phyloP scores from a whole-genome alignment of 192 early-diverging fungal genomes.

The Mortierella hygrophila region DNA sequence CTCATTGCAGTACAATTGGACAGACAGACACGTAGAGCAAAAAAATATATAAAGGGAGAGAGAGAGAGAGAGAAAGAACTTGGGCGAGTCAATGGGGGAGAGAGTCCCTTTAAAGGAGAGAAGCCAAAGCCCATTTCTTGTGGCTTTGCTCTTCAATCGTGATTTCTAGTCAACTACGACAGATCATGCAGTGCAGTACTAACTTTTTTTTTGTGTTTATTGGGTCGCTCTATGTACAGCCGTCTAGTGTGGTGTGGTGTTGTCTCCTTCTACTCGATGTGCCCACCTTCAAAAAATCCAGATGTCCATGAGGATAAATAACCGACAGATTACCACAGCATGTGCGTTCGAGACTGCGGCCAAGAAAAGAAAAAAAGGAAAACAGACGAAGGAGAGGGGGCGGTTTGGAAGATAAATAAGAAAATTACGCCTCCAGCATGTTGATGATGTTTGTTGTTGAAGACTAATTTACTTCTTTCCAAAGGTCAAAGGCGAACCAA shows the following conservation, averaged over 20 bases:
- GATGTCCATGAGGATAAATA: neutral
- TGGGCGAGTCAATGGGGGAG: neutral
- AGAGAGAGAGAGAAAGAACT: neutral
- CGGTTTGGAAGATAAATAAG: neutral
- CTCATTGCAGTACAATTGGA: slow-evolving; percentile 18
- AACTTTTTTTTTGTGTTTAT: neutral
- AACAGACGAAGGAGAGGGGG: neutral
- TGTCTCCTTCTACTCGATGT: neutral
- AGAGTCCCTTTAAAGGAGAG: neutral
- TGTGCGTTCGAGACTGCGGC: neutral
- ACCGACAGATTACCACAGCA: neutral
- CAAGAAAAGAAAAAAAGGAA: slow-evolving; percentile 11
- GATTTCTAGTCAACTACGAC: neutral
- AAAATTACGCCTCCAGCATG: neutral
- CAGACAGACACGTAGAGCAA: neutral
- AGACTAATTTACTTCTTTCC: slow-evolving; percentile 49
- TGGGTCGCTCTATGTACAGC: neutral
- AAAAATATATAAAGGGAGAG: neutral
- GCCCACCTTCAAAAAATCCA: neutral
- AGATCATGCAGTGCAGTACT: neutral
- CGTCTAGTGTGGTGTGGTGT: neutral
- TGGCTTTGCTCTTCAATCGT: neutral
- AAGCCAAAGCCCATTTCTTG: neutral
- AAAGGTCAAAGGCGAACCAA: slow-evolving; percentile 51
- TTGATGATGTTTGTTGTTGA: neutral